A percentile compares a stretch with the other conserved stretches of the same genome.
Conservation (phyloP, 257 asterid species). For the Przewalskia tangutica region DNA sequence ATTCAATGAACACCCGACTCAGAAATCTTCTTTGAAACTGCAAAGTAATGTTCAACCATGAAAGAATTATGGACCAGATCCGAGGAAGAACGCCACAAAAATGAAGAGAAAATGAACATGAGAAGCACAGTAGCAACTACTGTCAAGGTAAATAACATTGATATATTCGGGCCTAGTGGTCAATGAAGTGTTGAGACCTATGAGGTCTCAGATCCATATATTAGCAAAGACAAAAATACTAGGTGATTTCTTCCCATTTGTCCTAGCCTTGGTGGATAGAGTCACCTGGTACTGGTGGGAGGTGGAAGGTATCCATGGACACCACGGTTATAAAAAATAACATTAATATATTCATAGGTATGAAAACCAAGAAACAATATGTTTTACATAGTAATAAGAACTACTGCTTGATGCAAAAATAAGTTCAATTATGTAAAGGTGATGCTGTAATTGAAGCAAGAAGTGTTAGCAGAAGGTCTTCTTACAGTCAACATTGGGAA, state of each 20-base stretch:
- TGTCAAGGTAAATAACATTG: not conserved
- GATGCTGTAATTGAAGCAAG: not conserved
- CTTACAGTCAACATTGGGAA: constrained; percentile 83
- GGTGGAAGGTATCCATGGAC: too few relatives aligned
- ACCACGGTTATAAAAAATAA: too few relatives aligned
- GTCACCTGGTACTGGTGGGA: too few relatives aligned
- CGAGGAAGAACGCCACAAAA: not conserved
- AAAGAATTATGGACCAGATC: not conserved
- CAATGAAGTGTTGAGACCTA: too few relatives aligned
- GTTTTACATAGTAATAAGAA: not conserved
- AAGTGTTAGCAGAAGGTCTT: constrained; percentile 4
- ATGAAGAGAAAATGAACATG: not conserved
- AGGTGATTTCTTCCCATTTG: too few relatives aligned
- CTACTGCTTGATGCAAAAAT: not conserved
- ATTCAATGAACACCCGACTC: not conserved
- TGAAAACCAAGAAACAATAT: not conserved
- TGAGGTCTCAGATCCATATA: too few relatives aligned
- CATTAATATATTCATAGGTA: not conserved
- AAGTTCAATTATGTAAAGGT: not conserved
- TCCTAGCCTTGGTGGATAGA: too few relatives aligned
- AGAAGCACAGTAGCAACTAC: not conserved
- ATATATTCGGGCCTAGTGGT: too few relatives aligned
- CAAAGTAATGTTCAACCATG: not conserved
- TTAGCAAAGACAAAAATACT: too few relatives aligned
- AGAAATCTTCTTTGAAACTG: not conserved